These are phyloP conservation scores for Neurospora africana DNA, from an alignment of 495 filamentous ascomycete genomes.

Conservation along the genomic window DNA sequence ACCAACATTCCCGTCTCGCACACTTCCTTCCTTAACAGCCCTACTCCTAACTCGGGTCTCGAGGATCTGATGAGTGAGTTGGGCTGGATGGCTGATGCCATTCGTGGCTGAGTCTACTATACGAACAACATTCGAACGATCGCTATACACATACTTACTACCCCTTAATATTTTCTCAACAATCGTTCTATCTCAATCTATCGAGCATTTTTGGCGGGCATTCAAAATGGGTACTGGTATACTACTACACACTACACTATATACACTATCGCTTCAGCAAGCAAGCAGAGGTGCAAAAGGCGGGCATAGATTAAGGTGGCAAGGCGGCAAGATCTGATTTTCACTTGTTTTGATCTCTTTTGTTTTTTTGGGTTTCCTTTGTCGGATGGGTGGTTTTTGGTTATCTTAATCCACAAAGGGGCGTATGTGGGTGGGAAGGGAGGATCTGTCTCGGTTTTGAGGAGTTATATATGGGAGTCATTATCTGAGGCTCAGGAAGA, in stretches of 20 bases:
- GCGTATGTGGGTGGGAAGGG: no score
- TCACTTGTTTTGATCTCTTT: background rate
- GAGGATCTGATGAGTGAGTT: constrained; percentile 34
- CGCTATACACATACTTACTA: background rate
- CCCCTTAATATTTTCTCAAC: background rate
- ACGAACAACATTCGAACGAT: background rate
- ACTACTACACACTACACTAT: background rate
- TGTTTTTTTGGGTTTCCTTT: background rate
- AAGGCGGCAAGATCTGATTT: background rate
- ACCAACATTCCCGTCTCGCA: constrained; percentile 17
- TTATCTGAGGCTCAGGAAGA: no score
- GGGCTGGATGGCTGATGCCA: constrained; percentile 36
- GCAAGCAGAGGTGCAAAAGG: background rate
- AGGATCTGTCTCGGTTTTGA: no score
- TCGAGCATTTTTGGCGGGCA: background rate
- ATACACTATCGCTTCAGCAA: background rate
- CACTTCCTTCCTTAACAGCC: constrained; percentile 19
- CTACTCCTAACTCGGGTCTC: constrained; percentile 27
- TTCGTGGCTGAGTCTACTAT: constrained; percentile 15
- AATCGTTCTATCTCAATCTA: background rate
- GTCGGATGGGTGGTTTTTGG: background rate
- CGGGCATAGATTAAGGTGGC: background rate
- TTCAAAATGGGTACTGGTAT: background rate
- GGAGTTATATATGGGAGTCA: no score
- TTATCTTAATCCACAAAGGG: no score